phyloP scores from a whole-genome alignment of 2,329 filamentous ascomycete genomes.

The Fusarium ramigenum region DNA sequence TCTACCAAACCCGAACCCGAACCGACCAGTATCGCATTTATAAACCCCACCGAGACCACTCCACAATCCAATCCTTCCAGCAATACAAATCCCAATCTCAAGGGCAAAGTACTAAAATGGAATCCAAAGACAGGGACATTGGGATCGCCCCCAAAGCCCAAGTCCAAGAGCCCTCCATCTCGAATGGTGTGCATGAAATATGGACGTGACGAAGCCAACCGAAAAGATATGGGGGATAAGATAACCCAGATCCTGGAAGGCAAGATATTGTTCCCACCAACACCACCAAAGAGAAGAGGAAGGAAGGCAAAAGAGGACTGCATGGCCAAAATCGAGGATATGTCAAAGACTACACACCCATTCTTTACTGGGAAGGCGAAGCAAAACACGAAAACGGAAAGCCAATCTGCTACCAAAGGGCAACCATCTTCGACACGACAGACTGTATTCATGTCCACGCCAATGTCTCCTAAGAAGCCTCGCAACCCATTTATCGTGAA shows the following conservation, averaged over 20 bases:
- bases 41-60: neutral
- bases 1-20: constrained; percentile 14
- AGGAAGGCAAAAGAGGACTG: constrained; percentile 38
- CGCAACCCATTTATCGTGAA: constrained; percentile 45
- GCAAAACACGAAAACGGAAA: constrained; percentile 27
- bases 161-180: constrained; percentile 49
- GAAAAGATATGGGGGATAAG: constrained; percentile 62
- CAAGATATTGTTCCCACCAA: constrained; percentile 40
- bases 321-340: constrained; percentile 32
- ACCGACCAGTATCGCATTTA: constrained; percentile 24
- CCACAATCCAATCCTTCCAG: constrained; percentile 6
- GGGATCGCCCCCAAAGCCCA: constrained; percentile 68
- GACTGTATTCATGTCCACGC: constrained; percentile 62
- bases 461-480: constrained; percentile 59
- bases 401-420: constrained; percentile 33
- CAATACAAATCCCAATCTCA: constrained; percentile 22
- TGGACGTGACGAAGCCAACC: constrained; percentile 56
- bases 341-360: constrained; percentile 51
- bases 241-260: constrained; percentile 70
- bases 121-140: constrained; percentile 70
- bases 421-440: constrained; percentile 46
- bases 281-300: constrained; percentile 41
- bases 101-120: constrained; percentile 63
- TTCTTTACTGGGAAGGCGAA: constrained; percentile 54
- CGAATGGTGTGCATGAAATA: constrained; percentile 69